phyloP scores from a whole-genome alignment of 2,329 filamentous ascomycete genomes.

The Cordyceps fumosorosea region DNA sequence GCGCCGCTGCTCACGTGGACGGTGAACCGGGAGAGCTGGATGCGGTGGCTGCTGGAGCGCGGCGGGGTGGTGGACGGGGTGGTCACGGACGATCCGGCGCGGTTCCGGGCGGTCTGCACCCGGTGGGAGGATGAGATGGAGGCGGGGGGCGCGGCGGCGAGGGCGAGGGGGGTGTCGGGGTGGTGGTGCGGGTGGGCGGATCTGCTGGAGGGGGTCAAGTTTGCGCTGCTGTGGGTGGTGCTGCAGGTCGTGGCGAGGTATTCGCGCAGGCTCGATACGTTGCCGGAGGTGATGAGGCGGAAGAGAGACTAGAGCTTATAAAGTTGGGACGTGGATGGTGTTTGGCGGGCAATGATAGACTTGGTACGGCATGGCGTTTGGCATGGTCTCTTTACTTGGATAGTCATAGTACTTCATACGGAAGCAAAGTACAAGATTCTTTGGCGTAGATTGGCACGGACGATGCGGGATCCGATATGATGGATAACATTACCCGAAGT shows the following conservation, averaged over 20 bases:
- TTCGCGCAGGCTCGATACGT: background rate
- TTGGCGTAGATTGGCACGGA: too few relatives aligned
- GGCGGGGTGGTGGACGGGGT: conserved; percentile 61
- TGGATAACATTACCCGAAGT: too few relatives aligned
- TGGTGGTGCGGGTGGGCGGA: conserved; percentile 10
- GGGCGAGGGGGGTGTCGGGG: conserved; percentile 13
- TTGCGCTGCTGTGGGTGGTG: conserved; percentile 15
- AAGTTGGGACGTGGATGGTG: background rate
- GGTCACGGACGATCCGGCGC: conserved; percentile 74
- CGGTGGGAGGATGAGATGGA: conserved; percentile 30
- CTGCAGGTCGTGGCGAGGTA: conserved; percentile 1
- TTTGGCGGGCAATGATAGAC: background rate
- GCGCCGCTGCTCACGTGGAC: conserved; percentile 70
- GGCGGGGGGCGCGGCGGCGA: conserved; percentile 13
- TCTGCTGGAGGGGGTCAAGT: background rate
- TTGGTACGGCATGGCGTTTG: background rate
- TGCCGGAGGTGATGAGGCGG: conserved; percentile 1
- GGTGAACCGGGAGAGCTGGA: conserved; percentile 69
- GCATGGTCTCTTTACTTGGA: background rate
- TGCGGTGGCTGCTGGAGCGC: conserved; percentile 69
- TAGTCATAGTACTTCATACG: background rate
- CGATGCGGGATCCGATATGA: too few relatives aligned
- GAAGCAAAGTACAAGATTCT: too few relatives aligned
- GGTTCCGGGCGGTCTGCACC: conserved; percentile 56
- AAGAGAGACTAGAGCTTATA: background rate